Base-by-base conservation (phyloP, 225 moss, liverwort and hornwort species). In the Pseudisothecium myosuroides region DNA sequence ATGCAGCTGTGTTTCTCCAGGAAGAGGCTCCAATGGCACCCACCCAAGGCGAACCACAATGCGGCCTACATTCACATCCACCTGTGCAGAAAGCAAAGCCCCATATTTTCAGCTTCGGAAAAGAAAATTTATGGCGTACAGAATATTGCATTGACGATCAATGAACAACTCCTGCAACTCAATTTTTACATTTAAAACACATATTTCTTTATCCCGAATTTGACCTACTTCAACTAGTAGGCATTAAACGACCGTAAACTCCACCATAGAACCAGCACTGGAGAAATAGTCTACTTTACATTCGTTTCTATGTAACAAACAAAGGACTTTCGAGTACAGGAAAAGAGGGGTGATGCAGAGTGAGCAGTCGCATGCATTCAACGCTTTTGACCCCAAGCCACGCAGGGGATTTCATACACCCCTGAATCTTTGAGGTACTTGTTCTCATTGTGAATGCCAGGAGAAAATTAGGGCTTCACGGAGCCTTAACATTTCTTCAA, bases 331-430 rank as follows among this genome's bases (percentile, higher is more conserved):
- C 63, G 74, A 94, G 90, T 91, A 99, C 98, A 52, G 98, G 98
- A 88, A 99, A 99, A 47, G 97, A 96, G 69, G 95, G 95, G 88
- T 99, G 98, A 90, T 96, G 97, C 39, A 99, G 94, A 80, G 96
- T 92, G 89, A 99, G 92, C 80, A 99, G 93, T 56, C 98, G 91
- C 76, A 99, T 95, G 92, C 98, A 99, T 90, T 99, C 96, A 17
- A 95, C 97, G 74, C 98, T 99, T 89, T 97, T 99, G 58, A 96
- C 58, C 98, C 98, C 85, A 99, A 87, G 88, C 98, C 98, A 87
- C 94, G 94, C 86, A 99, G n/a, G n/a, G n/a, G n/a, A n/a, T n/a
- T n/a, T n/a, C n/a, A n/a, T n/a, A n/a, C n/a, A n/a, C n/a, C n/a
- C n/a, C n/a, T n/a, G n/a, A n/a, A n/a, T n/a, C n/a, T n/a, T n/a